phyloP scores from a whole-genome alignment of 1,139 yeast genomes.

The Nakaseomyces nivariensis region DNA sequence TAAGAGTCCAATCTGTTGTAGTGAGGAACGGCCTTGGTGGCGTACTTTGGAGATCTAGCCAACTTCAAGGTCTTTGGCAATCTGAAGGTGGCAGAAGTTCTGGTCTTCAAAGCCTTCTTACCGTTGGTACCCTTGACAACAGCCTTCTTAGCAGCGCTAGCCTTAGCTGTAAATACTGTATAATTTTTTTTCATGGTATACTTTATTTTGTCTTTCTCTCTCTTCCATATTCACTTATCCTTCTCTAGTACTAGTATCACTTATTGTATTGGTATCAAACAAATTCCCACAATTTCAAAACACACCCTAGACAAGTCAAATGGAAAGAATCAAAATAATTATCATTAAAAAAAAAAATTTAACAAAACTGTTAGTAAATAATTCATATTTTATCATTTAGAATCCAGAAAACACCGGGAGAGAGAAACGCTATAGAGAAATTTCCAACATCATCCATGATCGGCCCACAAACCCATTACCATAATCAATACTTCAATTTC shows the following conservation, averaged over 20 bases:
- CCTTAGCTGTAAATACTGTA: conserved; percentile 41
- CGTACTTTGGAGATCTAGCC: conserved; percentile 91
- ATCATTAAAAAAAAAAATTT: not conserved
- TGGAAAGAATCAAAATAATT: not conserved
- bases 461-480: no score
- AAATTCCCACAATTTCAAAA: no score
- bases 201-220: not conserved
- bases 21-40: conserved; percentile 94
- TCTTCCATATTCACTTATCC: not conserved
- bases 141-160: conserved; percentile 97
- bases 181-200: not conserved
- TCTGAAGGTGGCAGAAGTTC: conserved; percentile 93
- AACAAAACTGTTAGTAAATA: not conserved
- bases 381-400: not conserved
- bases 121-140: conserved; percentile 96
- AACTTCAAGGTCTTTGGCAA: conserved; percentile 95
- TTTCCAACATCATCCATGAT: no score
- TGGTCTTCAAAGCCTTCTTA: conserved; percentile 83
- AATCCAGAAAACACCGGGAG: not conserved
- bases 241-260: not conserved
- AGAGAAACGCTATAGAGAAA: no score
- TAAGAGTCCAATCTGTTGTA: conserved; percentile 93
- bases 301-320: no score
- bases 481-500: no score
- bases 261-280: no score